Conservation (phyloP, 2,329 filamentous ascomycete species). For the Bipolaris zeicola region DNA sequence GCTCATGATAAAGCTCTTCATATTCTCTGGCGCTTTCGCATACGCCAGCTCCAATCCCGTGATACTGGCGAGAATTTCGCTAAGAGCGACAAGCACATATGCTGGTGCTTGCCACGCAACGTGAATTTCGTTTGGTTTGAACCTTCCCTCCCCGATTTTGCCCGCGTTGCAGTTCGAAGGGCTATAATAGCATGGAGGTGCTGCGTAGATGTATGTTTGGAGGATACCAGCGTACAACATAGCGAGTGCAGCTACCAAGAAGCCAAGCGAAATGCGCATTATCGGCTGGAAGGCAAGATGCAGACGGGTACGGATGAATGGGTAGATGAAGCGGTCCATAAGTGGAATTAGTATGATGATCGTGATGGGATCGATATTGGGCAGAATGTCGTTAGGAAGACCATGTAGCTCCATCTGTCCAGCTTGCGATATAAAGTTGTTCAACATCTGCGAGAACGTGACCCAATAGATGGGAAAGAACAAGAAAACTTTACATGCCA, state of each 20-base stretch:
- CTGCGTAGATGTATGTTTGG: conserved; percentile 61
- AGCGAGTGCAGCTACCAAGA: conserved; percentile 59
- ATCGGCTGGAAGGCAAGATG: conserved; percentile 55
- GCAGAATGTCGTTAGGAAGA: conserved; percentile 56
- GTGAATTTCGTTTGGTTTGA: conserved; percentile 51
- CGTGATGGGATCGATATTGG: conserved; percentile 55
- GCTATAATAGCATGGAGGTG: conserved; percentile 59
- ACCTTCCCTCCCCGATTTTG: conserved; percentile 36
- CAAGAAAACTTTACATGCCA: conserved; percentile 72
- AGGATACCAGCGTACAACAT: conserved; percentile 63
- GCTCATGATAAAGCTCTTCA: conserved; percentile 59
- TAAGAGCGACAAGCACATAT: conserved; percentile 53
- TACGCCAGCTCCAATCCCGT: conserved; percentile 57
- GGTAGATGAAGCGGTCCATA: conserved; percentile 54
- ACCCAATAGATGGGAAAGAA: conserved; percentile 58
- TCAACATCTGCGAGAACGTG: conserved; percentile 53
- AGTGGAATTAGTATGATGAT: conserved; percentile 56
- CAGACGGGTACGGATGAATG: conserved; percentile 49
- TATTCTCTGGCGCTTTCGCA: conserved; percentile 53
- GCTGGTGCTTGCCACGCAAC: conserved; percentile 54
- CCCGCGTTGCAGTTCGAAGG: conserved; percentile 49
- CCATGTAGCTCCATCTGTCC: conserved; percentile 54
- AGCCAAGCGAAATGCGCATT: conserved; percentile 59
- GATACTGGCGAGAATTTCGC: conserved; percentile 55
- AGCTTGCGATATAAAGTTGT: conserved; percentile 57